Conservation (phyloP, 441 rosid genomes). For the Capsella rubella region DNA sequence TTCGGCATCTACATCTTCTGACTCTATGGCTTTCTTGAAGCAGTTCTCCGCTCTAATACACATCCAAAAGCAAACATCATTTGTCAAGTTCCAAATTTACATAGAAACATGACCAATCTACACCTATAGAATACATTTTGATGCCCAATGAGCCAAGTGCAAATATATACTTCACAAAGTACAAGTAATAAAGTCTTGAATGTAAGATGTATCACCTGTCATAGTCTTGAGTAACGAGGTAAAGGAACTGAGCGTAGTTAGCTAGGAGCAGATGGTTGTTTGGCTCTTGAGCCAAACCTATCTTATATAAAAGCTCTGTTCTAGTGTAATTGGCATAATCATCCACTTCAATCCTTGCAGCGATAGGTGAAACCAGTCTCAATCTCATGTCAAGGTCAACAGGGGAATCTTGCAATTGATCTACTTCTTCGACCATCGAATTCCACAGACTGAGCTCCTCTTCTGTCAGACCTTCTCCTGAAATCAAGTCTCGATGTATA, state of each 20-base stretch:
- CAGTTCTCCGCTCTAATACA: constrained; percentile 75
- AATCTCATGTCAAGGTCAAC: constrained; percentile 50
- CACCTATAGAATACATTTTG: neutral
- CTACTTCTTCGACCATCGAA: constrained; percentile 58
- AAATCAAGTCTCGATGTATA: neutral
- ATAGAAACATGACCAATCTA: neutral
- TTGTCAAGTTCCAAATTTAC: constrained; percentile 26
- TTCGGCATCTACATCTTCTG: constrained; percentile 69
- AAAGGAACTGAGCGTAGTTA: constrained; percentile 82
- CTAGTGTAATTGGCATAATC: constrained; percentile 55
- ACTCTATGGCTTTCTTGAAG: constrained; percentile 70
- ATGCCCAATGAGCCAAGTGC: neutral
- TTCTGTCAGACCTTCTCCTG: constrained; percentile 36
- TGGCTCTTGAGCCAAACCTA: constrained; percentile 67
- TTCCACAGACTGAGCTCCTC: constrained; percentile 65
- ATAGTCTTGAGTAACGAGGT: constrained; percentile 59
- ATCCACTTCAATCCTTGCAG: constrained; percentile 56
- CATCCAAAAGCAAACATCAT: constrained; percentile 16
- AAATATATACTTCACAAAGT: neutral
- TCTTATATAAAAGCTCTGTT: constrained; percentile 65
- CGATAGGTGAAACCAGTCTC: constrained; percentile 50
- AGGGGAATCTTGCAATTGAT: constrained; percentile 44
- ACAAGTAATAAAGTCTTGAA: neutral
- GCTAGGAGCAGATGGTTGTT: constrained; percentile 61
- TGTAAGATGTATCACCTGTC: constrained; percentile 59